Evolutionary conservation across 2,329 filamentous ascomycete genomes (phyloP), one percentile per base, ranked within the genome.

Genomic region (Dryadomyces sulphureus): DNA sequence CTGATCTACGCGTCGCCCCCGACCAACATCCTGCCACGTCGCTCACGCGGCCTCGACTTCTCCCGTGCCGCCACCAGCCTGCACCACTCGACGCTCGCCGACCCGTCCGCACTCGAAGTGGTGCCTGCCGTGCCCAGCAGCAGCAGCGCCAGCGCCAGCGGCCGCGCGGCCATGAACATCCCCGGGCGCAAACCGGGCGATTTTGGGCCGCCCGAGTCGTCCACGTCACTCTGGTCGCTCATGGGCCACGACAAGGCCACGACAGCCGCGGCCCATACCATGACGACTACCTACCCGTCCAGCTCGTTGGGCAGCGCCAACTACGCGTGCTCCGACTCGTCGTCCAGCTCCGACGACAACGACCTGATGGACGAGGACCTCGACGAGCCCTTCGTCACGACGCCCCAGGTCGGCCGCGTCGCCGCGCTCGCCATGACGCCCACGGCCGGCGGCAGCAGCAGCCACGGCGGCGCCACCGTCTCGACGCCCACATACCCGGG

Each of bases 61-160:
- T 90, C 90, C 36, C 77, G 90, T 54, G 89, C 89, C 11, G 92
- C 87, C 51, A 95, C 90, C 11, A 94, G 89, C 59, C 71, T 98
- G 20, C 92, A 96, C 64, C 92, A 96, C 62, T 95, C 90, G 16
- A 96, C 85, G 0, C 74, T 96, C 8, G 89, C 90, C 47, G 86
- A 94, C 54, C 77, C 82, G 60, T 84, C 85, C 1, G 92, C 85
- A 5, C 88, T 89, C 4, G 88, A 94, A 60, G 92, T 87, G 0
- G 95, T 89, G 1, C 92, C 92, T 1, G 89, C 82, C 12, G 81
- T 92, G 46, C 79, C 80, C 27, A 14, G 9, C 27, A 32, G 27
- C n/a, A n/a, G n/a, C 14, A 30, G 27, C 27, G 7, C 7, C 14
- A 30, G 27, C 27, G 27, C 7, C 7, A 21, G 45, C 16, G 25